A percentile compares a stretch with the other conserved stretches of the same genome.
These are phyloP conservation scores for Salix purpurea DNA, from an alignment of 345 rosid species.

Conservation along the genomic window DNA sequence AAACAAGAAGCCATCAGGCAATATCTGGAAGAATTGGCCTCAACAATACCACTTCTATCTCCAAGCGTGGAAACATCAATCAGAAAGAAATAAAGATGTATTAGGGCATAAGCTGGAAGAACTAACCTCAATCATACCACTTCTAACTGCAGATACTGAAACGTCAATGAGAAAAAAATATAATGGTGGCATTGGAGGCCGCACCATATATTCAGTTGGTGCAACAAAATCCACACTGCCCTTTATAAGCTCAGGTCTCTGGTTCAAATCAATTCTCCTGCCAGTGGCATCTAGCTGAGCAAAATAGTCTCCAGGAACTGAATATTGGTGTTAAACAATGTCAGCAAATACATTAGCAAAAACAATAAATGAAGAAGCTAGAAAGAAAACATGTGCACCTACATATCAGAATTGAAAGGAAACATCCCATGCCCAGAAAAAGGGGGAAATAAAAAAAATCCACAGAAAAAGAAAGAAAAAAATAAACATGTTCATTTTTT, in stretches of 20 bases:
- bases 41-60: background rate
- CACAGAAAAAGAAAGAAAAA: background rate
- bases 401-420: background rate
- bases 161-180: slow-evolving; percentile 97
- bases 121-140: slow-evolving; percentile 97
- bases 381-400: background rate
- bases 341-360: slow-evolving; percentile 5
- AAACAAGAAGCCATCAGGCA: background rate
- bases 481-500: background rate
- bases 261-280: slow-evolving; percentile 83
- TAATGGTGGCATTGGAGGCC: slow-evolving; percentile 98
- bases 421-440: background rate
- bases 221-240: slow-evolving; percentile 97
- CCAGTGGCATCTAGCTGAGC: slow-evolving; percentile 89
- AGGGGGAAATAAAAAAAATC: too few species aligned
- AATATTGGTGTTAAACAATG: slow-evolving; percentile 20
- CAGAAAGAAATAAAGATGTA: background rate
- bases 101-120: slow-evolving; percentile 11
- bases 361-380: background rate
- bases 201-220: slow-evolving; percentile 99
- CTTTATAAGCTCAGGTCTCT: slow-evolving; percentile 88
- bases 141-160: slow-evolving; percentile 78
- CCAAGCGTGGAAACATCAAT: background rate
- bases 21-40: background rate
- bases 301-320: slow-evolving; percentile 95